These are phyloP conservation scores for Eucalyptus brandiana DNA, from an alignment of 345 rosid genomes.

Conservation along the genomic window DNA sequence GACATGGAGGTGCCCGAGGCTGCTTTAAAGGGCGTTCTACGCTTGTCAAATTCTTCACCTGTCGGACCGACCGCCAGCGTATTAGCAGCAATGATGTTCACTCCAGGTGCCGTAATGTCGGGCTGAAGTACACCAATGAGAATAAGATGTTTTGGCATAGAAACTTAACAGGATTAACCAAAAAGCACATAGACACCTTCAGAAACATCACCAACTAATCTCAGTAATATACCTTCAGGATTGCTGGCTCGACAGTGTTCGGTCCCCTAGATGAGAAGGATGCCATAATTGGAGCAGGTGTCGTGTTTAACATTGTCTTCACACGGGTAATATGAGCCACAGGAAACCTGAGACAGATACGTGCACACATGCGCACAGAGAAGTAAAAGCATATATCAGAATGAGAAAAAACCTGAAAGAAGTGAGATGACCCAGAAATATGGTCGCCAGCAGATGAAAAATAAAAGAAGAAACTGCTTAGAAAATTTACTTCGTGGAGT, in stretches of 20 bases:
- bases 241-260: conserved; percentile 1
- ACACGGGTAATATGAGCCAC: conserved; percentile 1
- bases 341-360: conserved; percentile 3
- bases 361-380: background rate
- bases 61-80: background rate
- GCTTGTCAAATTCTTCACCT: background rate
- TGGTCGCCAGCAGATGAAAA: background rate
- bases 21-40: background rate
- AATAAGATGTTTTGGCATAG: background rate
- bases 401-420: background rate
- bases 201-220: background rate
- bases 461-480: background rate
- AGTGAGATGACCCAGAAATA: background rate
- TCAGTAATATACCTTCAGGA: conserved; percentile 11
- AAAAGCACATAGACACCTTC: background rate
- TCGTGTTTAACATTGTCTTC: background rate
- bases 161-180: background rate
- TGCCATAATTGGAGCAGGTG: conserved; percentile 24
- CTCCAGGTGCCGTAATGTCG: conserved; percentile 27
- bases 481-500: conserved; percentile 14
- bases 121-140: background rate
- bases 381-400: background rate
- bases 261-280: conserved; percentile 36
- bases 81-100: conserved; percentile 14
- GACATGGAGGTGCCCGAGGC: conserved; percentile 19